Evolutionary conservation across 495 filamentous ascomycete species (phyloP), one percentile per base, ranked within the genome.

Genomic region (Delitschia confertaspora): DNA sequence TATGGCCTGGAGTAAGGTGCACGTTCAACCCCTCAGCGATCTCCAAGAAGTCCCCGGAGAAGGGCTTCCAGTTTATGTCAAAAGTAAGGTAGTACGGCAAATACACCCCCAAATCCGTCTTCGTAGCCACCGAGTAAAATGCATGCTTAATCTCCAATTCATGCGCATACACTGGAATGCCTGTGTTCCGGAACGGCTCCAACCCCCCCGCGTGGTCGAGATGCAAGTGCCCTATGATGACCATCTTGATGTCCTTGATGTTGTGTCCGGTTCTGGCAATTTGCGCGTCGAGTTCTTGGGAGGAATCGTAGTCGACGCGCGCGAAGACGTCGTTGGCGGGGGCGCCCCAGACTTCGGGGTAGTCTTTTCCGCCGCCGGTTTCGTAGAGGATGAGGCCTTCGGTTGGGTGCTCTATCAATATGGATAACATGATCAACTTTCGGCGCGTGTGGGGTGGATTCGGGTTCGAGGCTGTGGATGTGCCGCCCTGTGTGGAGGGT

Each of bases 121-220:
- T 58, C 0, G 69, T 72, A 0, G 58, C 69, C 3, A 64, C 61
- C 3, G 64, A 58, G 63, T 67, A 73, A 47, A 63, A 72, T 3
- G 71, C 70, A 38, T 68, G 61, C 30, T 67, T 66, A 51, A 72
- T 60, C 42, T 73, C 70, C 33, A 67, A 59, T 47, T 72, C 68
- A 40, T 76, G 72, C 0, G 71, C 67, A 37, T 66, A 75, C 47
- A 75, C 74, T 14, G 67, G 65, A 1, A 76, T 58, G 33, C 65
- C 67, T 10, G 63, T 75, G 42, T 62, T 58, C 4, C 61, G 19
- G 41, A 73, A 76, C 32, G 67, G 60, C 10, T 74, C 70, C 3
- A 76, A 55, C 0, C 72, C 72, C 0, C 72, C 72, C 0, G 72
- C 71, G 53, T 76, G 71, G 45, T 76, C 71, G 1, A 73, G 48